These are phyloP conservation scores for Acacia pycnantha DNA, from an alignment of 331 rosid genomes.

Conservation along the genomic window DNA sequence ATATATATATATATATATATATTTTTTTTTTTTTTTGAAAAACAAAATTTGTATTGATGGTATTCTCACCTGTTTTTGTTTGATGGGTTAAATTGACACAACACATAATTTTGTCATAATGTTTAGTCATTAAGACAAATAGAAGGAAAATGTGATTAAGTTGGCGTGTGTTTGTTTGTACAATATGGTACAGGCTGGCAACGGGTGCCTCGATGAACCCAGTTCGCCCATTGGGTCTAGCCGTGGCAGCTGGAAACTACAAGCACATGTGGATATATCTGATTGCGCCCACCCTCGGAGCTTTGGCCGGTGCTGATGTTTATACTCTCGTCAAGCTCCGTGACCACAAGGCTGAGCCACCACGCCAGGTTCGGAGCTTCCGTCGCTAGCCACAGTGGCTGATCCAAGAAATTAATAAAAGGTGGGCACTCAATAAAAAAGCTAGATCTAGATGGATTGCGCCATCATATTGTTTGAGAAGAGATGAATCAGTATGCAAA, in stretches of 20 bases:
- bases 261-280: constrained; percentile 63
- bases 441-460: too few species aligned
- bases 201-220: constrained; percentile 86
- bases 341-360: constrained; percentile 31
- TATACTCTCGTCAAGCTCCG: constrained; percentile 74
- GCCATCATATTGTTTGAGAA: too few species aligned
- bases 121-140: neutral
- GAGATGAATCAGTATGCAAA: too few species aligned
- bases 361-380: constrained; percentile 60
- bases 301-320: constrained; percentile 65
- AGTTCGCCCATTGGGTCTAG: constrained; percentile 88
- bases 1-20: too few species aligned
- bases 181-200: constrained; percentile 37
- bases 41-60: too few species aligned
- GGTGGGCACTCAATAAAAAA: too few species aligned
- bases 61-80: too few species aligned
- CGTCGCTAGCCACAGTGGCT: constrained; percentile 53
- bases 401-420: too few species aligned
- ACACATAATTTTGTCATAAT: too few species aligned
- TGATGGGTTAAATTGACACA: neutral
- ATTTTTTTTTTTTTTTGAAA: too few species aligned
- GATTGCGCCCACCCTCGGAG: constrained; percentile 80
- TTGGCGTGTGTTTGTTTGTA: neutral
- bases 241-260: constrained; percentile 78
- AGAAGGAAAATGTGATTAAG: too few species aligned